These are phyloP conservation scores for Ensete glaucum DNA, from an alignment of 176 grass and related monocot species.

Conservation along the genomic window DNA sequence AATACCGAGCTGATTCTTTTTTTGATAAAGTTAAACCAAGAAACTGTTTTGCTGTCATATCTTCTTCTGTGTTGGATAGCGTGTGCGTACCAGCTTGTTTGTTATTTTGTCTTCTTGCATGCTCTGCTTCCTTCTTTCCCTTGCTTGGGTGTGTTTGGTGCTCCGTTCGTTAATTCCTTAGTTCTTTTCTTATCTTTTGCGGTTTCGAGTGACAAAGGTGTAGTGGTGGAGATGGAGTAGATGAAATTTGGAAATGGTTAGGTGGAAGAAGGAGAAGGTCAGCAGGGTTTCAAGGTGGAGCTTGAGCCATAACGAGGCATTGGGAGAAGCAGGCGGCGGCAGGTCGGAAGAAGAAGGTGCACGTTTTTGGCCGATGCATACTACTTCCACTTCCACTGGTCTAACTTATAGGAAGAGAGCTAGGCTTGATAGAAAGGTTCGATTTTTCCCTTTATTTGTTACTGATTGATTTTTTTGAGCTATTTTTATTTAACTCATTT, in stretches of 20 bases:
- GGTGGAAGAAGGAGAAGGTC: constrained; percentile 27
- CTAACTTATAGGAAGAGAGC: constrained; percentile 31
- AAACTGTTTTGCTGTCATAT: too few species aligned
- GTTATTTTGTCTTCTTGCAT: not conserved
- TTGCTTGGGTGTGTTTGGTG: not conserved
- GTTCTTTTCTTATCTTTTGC: not conserved
- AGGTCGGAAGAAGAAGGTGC: constrained; percentile 9
- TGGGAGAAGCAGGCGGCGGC: not conserved
- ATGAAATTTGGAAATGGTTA: not conserved
- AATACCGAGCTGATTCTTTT: not conserved
- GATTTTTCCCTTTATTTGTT: constrained; percentile 8
- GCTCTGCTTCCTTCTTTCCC: not conserved
- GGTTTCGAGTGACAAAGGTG: not conserved
- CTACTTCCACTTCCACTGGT: constrained; percentile 7
- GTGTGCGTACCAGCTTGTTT: not conserved
- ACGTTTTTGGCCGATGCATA: constrained; percentile 16
- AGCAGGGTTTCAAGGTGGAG: constrained; percentile 30
- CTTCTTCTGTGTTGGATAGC: not conserved
- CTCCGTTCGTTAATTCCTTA: not conserved
- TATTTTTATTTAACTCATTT: constrained; percentile 8
- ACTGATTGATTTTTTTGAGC: constrained; percentile 1
- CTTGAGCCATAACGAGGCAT: constrained; percentile 31
- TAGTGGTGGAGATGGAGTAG: constrained; percentile 18
- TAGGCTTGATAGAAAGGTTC: constrained; percentile 43
- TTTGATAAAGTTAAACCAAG: not conserved